Percentiles rank a stretch among this genome's conserved stretches.
phyloP scores from a whole-genome alignment of 495 filamentous ascomycete species.

The Penicillium paxilli region DNA sequence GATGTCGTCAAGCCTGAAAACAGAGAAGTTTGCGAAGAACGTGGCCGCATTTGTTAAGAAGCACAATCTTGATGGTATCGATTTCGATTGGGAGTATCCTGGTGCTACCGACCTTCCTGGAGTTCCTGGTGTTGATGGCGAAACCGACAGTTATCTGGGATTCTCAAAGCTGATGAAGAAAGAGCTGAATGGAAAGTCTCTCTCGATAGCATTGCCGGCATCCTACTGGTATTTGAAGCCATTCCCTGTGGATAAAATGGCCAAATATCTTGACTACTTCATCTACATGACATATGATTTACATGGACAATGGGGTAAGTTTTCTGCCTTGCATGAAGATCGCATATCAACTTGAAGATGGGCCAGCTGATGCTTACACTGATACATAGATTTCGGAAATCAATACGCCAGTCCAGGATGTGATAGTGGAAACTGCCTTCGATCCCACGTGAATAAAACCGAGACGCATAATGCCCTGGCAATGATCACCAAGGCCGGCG shows the following conservation, averaged over 20 bases:
- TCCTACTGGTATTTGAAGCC: slow-evolving; percentile 28
- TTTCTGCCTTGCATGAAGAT: too few relatives aligned
- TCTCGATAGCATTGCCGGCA: slow-evolving; percentile 6
- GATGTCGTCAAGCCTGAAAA: neutral
- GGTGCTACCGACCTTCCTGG: slow-evolving; percentile 34
- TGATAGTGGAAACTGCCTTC: slow-evolving; percentile 39
- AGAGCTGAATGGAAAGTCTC: neutral
- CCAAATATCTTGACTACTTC: slow-evolving; percentile 27
- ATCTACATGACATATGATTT: slow-evolving; percentile 41
- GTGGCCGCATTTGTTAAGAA: neutral
- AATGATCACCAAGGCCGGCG: slow-evolving; percentile 54
- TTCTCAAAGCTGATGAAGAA: neutral
- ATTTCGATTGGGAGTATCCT: slow-evolving; percentile 7
- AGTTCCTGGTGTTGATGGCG: slow-evolving; percentile 4
- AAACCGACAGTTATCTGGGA: neutral
- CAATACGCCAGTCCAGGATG: slow-evolving; percentile 28
- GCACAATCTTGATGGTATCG: neutral
- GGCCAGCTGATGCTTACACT: slow-evolving; percentile 12
- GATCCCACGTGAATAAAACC: slow-evolving; percentile 16
- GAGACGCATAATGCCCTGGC: neutral
- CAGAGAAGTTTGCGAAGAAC: neutral
- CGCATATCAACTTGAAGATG: slow-evolving; percentile 10
- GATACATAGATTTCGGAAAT: slow-evolving; percentile 24
- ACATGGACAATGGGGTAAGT: slow-evolving; percentile 18
- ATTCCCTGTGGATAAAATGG: slow-evolving; percentile 26